Percentiles rank a stretch among this genome's conserved stretches.
Conservation (phyloP, 2,329 filamentous ascomycete genomes). For the Penicillium sp. region DNA sequence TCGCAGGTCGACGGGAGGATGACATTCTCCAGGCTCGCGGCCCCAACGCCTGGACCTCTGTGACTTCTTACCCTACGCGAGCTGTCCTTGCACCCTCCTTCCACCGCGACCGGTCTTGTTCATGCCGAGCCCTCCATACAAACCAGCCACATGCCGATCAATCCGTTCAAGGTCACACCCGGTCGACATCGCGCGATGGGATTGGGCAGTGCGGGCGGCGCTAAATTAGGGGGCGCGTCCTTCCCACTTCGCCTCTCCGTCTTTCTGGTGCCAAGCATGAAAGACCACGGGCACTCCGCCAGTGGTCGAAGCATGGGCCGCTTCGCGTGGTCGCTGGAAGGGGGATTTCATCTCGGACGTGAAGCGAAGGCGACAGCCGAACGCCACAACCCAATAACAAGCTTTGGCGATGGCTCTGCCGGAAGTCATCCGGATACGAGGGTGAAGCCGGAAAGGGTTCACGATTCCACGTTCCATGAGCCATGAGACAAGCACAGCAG, state of each 20-base stretch:
- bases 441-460: no score
- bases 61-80: no score
- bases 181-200: neutral
- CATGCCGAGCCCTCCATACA: no score
- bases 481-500: no score
- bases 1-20: no score
- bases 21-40: no score
- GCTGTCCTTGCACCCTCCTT: no score
- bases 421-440: no score
- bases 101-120: no score
- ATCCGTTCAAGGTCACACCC: constrained; percentile 4
- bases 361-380: neutral
- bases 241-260: neutral
- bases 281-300: no score
- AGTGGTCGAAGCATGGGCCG: neutral
- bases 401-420: constrained; percentile 5
- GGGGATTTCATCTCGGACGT: neutral
- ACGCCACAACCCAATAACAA: constrained; percentile 8
- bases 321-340: neutral
- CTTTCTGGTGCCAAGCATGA: constrained; percentile 1
- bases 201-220: constrained; percentile 4
- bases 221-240: constrained; percentile 3
- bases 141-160: constrained; percentile 9
- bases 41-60: no score
- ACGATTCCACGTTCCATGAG: no score